Base-by-base conservation (phyloP, 257 asterid species). In the Thymus mandschuricus region DNA sequence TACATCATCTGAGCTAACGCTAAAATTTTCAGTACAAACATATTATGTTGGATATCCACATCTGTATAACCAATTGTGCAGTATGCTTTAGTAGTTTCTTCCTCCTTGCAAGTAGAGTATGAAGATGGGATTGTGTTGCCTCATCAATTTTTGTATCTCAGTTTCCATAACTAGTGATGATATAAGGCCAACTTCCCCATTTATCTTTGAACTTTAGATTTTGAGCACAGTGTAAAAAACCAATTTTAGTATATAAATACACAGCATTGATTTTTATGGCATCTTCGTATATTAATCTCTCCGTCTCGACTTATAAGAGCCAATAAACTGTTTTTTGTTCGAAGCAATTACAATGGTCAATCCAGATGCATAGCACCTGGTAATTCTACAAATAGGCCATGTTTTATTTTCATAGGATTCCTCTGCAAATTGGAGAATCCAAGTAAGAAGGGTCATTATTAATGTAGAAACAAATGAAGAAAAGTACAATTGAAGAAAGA, bases 371-470 rank as follows among this genome's bases (percentile, higher is more conserved):
- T 29, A 56, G 6, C 15, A 58, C 33, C 44, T 74, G 48, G 40
- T 38, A 50, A 72, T 11, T 21, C 5, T 13, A 4, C 13, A 46
- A 46, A 21, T 21, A 21, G 40, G 40, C 60, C 63, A 45, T 75
- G 51, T 68, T 62, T 63, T 52, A 54, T 57, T 75, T 69, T 50
- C 50, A 72, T 38, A 50, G 82, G 83, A 84, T 74, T 41, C 83
- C 64, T 30, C 7, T 13, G 45, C 33, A 31, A 29, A 62, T 8
- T n/a, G 13, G 70, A 8, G 10, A 28, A 44, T 45, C 63, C 64
- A 75, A 28, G 21, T 58, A 51, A 67, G 30, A 82, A 69, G 11
- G 30, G 73, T 43, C 66, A 48, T 61, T 69, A 48, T 66, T 49
- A 77, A 68, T 73, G 73, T 71, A 74, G 64, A 74, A 61, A 74